phyloP scores from a whole-genome alignment of 1,284 basidiomycete species.

The Volvariella volvacea region DNA sequence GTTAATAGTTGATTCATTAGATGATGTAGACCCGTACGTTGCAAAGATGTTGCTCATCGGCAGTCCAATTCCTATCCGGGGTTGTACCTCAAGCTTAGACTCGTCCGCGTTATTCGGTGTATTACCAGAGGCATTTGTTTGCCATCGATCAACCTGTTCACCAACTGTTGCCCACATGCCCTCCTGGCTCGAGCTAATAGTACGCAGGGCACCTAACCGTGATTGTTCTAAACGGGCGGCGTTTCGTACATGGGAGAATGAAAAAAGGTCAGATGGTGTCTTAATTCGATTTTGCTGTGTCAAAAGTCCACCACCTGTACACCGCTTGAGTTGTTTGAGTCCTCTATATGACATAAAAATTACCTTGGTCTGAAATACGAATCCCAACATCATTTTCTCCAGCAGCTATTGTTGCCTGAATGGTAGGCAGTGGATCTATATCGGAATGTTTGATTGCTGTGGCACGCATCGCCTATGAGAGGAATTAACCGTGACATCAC shows the following conservation, averaged over 20 bases:
- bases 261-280: conserved; percentile 68
- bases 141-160: conserved; percentile 59
- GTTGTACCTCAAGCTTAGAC: conserved; percentile 45
- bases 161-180: conserved; percentile 71
- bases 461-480: conserved; percentile 59
- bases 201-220: conserved; percentile 66
- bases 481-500: conserved; percentile 5
- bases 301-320: conserved; percentile 62
- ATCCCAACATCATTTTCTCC: conserved; percentile 68
- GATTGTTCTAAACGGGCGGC: conserved; percentile 58
- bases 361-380: conserved; percentile 84
- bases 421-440: conserved; percentile 39
- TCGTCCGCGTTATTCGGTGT: conserved; percentile 25
- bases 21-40: conserved; percentile 38
- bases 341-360: not conserved
- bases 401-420: conserved; percentile 68
- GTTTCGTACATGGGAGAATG: conserved; percentile 77
- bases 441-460: conserved; percentile 46
- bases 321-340: not conserved
- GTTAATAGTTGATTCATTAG: not conserved
- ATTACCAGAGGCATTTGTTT: conserved; percentile 14
- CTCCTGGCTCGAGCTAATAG: conserved; percentile 49
- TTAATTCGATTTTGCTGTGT: conserved; percentile 42
- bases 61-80: conserved; percentile 70
- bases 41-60: conserved; percentile 85